A percentile compares a stretch with the other conserved stretches of the same genome.
phyloP scores from a whole-genome alignment of 306 rosid species.

The Pterocarpus santalinus region DNA sequence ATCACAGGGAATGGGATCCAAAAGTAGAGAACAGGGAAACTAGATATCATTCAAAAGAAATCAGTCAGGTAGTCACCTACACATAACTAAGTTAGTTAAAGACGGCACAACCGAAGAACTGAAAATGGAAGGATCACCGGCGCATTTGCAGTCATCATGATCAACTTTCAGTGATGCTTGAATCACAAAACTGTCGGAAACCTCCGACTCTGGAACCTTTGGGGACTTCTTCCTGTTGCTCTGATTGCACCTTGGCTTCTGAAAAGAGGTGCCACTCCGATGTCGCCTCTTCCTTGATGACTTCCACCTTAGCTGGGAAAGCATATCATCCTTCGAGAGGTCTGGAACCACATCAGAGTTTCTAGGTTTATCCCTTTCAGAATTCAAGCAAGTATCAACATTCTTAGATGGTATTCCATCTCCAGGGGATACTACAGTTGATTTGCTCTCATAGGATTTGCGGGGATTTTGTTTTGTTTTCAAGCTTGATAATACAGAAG shows the following conservation, averaged over 20 bases:
- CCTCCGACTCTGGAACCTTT: constrained; percentile 29
- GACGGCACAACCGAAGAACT: constrained; percentile 73
- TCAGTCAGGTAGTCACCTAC: constrained; percentile 61
- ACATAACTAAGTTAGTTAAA: constrained; percentile 82
- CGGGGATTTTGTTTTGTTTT: constrained; percentile 34
- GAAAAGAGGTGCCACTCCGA: constrained; percentile 33
- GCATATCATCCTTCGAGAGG: constrained; percentile 65
- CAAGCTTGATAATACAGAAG: constrained; percentile 42
- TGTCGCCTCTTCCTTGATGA: constrained; percentile 70
- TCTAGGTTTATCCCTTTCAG: constrained; percentile 43
- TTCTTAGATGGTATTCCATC: constrained; percentile 48
- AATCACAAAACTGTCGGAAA: constrained; percentile 61
- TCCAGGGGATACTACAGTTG: constrained; percentile 32
- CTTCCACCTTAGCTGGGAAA: constrained; percentile 72
- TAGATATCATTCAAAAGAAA: constrained; percentile 10
- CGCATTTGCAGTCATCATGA: constrained; percentile 78
- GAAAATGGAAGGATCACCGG: constrained; percentile 70
- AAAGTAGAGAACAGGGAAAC: background rate
- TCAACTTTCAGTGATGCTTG: constrained; percentile 65
- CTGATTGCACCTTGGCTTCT: constrained; percentile 37
- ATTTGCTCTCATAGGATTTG: constrained; percentile 39
- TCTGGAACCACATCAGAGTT: constrained; percentile 54
- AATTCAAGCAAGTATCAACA: constrained; percentile 28
- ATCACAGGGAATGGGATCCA: background rate
- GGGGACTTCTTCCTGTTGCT: constrained; percentile 36